These are phyloP conservation scores for Teratosphaeria epicoccoides DNA, from an alignment of 2,329 filamentous ascomycete genomes.

Conservation along the genomic window DNA sequence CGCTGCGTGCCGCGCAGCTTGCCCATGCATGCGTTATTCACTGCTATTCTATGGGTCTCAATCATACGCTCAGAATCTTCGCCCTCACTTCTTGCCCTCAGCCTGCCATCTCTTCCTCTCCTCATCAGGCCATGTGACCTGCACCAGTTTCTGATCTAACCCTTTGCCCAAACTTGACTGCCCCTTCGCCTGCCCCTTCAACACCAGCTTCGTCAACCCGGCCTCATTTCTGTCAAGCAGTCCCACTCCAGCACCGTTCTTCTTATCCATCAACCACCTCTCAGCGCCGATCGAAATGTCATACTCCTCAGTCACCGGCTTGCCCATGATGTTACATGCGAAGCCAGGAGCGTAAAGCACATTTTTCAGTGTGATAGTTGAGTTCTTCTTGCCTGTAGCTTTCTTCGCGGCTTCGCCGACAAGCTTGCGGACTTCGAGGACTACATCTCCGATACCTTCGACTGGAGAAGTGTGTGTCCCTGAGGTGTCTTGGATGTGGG, in stretches of 20 bases:
- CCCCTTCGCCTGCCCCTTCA: conserved; percentile 5
- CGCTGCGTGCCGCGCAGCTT: too few species aligned
- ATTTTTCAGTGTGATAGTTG: conserved; percentile 6
- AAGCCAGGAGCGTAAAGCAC: conserved; percentile 9
- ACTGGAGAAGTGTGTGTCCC: background rate
- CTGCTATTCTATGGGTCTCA: background rate
- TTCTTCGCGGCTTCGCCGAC: conserved; percentile 1
- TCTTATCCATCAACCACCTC: conserved; percentile 7
- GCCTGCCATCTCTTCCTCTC: conserved; percentile 5
- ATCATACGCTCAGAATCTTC: background rate
- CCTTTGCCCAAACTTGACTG: conserved; percentile 2
- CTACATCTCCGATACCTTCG: conserved; percentile 4
- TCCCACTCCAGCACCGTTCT: conserved; percentile 6
- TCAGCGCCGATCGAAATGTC: conserved; percentile 11
- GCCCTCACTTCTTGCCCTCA: conserved; percentile 1
- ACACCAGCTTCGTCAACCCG: conserved; percentile 2
- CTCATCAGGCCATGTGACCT: conserved; percentile 7
- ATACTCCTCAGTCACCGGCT: conserved; percentile 7
- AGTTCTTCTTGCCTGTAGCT: conserved; percentile 1
- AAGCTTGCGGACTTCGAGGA: conserved; percentile 2
- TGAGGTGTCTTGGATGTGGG: background rate
- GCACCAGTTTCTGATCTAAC: background rate
- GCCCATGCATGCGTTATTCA: background rate
- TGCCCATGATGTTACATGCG: conserved; percentile 8
- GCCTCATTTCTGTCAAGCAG: conserved; percentile 9